Percentiles rank a stretch among this genome's conserved stretches.
phyloP scores from a whole-genome alignment of 768 basidiomycete genomes.

The Auricularia sp. region DNA sequence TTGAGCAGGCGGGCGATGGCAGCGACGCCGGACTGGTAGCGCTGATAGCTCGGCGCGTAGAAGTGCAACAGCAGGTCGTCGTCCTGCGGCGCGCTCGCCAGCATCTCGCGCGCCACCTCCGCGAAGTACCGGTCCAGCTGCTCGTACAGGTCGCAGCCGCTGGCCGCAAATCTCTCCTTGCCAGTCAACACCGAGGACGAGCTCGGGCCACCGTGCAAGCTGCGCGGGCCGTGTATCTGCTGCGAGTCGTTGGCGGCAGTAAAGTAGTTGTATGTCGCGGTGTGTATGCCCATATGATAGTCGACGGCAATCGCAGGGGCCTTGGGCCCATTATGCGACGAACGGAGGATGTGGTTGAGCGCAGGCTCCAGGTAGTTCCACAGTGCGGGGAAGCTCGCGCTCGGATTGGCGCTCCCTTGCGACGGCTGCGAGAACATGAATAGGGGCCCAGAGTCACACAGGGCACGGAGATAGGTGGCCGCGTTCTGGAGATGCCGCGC shows the following conservation, averaged over 20 bases:
- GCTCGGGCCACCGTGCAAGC: neutral
- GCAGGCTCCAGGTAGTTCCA: constrained; percentile 72
- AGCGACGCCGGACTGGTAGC: constrained; percentile 56
- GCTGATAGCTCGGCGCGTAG: constrained; percentile 60
- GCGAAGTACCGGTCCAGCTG: constrained; percentile 64
- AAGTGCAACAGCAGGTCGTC: constrained; percentile 59
- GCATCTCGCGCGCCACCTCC: constrained; percentile 48
- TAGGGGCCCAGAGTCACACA: neutral
- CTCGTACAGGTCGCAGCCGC: constrained; percentile 62
- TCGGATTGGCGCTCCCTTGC: constrained; percentile 61
- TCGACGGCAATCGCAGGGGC: constrained; percentile 62
- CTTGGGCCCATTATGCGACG: constrained; percentile 52
- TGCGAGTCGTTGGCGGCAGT: constrained; percentile 18
- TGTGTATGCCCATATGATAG: constrained; percentile 70
- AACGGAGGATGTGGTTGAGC: constrained; percentile 65
- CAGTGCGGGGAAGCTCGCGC: constrained; percentile 58
- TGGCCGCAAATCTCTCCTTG: constrained; percentile 22
- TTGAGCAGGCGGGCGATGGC: constrained; percentile 64
- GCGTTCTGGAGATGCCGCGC: neutral
- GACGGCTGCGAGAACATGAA: constrained; percentile 27
- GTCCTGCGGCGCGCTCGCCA: constrained; percentile 56
- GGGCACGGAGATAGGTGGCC: neutral
- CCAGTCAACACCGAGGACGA: neutral
- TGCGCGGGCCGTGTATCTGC: neutral
- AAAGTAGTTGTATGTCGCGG: constrained; percentile 76